Evolutionary conservation across 2,329 filamentous ascomycete species (phyloP).

Genomic region (Aspergillus caelatus): DNA sequence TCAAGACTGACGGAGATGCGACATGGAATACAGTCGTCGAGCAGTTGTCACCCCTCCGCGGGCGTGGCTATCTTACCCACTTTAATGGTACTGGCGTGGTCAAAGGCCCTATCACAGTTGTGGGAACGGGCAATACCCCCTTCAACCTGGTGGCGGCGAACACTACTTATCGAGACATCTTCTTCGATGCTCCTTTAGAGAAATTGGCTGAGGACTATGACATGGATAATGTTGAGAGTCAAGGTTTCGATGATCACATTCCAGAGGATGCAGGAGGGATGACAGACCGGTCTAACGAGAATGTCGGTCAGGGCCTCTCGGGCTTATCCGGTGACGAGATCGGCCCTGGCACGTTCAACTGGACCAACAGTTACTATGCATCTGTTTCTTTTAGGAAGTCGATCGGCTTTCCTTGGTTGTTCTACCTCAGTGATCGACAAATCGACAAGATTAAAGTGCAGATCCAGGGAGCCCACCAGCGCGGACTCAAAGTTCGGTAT

Average conservation of each 20-base stretch:
- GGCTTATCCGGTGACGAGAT: conserved; percentile 40
- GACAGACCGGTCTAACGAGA: conserved; percentile 15
- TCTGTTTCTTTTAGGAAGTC: conserved; percentile 54
- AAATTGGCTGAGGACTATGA: conserved; percentile 32
- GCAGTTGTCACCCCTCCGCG: conserved; percentile 52
- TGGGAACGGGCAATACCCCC: conserved; percentile 57
- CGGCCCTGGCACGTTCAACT: conserved; percentile 47
- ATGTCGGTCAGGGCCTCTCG: conserved; percentile 51
- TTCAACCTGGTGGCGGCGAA: conserved; percentile 52
- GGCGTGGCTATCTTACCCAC: conserved; percentile 54
- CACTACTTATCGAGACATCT: conserved; percentile 55
- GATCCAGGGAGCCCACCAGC: conserved; percentile 53
- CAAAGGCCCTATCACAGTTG: conserved; percentile 54
- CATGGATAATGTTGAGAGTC: conserved; percentile 1
- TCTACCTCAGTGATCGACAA: conserved; percentile 50
- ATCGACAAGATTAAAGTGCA: conserved; percentile 53
- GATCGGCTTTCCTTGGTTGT: conserved; percentile 55
- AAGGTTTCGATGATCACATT: not conserved
- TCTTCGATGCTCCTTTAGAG: conserved; percentile 58
- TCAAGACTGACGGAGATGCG: conserved; percentile 44
- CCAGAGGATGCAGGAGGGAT: not conserved
- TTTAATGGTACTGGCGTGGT: conserved; percentile 50
- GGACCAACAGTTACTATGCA: conserved; percentile 61
- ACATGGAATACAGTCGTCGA: conserved; percentile 42
- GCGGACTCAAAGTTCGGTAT: conserved; percentile 59